Evolutionary conservation across 495 filamentous ascomycete genomes (phyloP).

Genomic region (Melanomma pulvis-pyrius): DNA sequence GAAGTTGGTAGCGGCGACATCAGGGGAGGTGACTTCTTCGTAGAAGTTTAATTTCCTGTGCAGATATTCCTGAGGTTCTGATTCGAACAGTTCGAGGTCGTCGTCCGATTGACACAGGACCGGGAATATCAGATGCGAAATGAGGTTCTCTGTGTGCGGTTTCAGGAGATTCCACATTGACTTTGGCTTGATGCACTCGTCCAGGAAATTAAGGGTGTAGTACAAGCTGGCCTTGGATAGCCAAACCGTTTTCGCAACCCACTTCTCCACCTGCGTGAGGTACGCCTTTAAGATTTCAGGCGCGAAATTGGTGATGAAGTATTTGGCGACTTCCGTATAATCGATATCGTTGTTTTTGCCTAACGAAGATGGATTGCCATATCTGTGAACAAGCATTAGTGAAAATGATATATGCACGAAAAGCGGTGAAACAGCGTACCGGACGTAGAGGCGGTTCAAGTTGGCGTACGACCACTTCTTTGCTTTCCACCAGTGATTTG

Average conservation of each 20-base stretch:
- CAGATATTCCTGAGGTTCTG: slow-evolving; percentile 92
- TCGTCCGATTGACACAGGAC: slow-evolving; percentile 91
- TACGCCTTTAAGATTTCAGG: slow-evolving; percentile 95
- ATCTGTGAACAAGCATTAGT: slow-evolving; percentile 55
- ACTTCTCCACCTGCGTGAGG: slow-evolving; percentile 89
- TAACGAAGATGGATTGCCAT: slow-evolving; percentile 78
- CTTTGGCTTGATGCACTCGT: slow-evolving; percentile 97
- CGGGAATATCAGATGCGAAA: slow-evolving; percentile 92
- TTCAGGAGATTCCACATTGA: slow-evolving; percentile 93
- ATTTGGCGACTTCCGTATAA: slow-evolving; percentile 78
- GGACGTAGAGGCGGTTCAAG: slow-evolving; percentile 90
- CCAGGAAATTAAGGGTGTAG: slow-evolving; percentile 88
- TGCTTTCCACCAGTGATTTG: slow-evolving; percentile 98
- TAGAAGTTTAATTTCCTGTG: slow-evolving; percentile 97
- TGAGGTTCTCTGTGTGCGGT: slow-evolving; percentile 86
- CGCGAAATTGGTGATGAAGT: slow-evolving; percentile 87
- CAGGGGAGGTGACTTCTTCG: slow-evolving; percentile 93
- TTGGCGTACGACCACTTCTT: slow-evolving; percentile 99
- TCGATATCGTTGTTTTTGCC: slow-evolving; percentile 69
- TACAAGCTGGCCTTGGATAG: slow-evolving; percentile 90
- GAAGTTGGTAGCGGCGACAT: slow-evolving; percentile 96
- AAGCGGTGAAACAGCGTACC: slow-evolving; percentile 55
- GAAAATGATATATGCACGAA: background rate
- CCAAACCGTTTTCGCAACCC: slow-evolving; percentile 93
- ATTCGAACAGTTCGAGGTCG: slow-evolving; percentile 90